Base-by-base conservation (phyloP, 2,329 filamentous ascomycete species). In the Trichophaea hybrida region DNA sequence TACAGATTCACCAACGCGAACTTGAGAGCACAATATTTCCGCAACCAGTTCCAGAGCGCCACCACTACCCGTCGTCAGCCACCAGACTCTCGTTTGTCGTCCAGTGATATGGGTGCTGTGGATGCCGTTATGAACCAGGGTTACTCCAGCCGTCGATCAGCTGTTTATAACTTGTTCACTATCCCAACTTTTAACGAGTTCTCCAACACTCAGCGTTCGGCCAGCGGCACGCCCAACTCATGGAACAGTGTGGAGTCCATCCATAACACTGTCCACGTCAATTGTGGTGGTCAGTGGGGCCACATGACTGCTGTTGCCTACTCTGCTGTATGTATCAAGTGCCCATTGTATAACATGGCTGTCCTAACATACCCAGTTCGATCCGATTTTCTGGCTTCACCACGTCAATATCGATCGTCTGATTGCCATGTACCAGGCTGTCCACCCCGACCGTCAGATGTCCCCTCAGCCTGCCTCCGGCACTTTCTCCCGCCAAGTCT, bases 351-450 rank as follows among this genome's bases (percentile, higher is more conserved):
- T 46, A 5, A n/a, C 24, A 46, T 46, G 40, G 13, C n/a, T 46
- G n/a, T 43, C 24, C 24, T 13, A 46, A 17, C 10, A 12, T 51
- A 32, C 5, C 12, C 31, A 51, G 48, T 69, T 67, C 46, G 69
- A 70, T 33, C 66, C 68, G 1, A 65, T 70, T 13, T 70, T 70
- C 59, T 69, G 67, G 65, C 57, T 65, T 6, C 63, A 68, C 24
- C 65, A 68, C 55, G 40, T 7, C n/a, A 65, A 68, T 24, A 61
- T 69, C n/a, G 68, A 69, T 52, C 65, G 68, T 40, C 54, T 69
- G 52, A 60, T 65, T 17, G 68, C 68, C 10, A 66, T 69, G 37
- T 69, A 67, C 66, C 68, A 69, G 55, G 66, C 67, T 7, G 55
- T 67, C 33, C 61, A 68, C 59, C 67, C 67, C 12, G 58, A 53